These are phyloP conservation scores for Apostasia shenzhenica DNA, from an alignment of 106 monocot species.

Conservation along the genomic window DNA sequence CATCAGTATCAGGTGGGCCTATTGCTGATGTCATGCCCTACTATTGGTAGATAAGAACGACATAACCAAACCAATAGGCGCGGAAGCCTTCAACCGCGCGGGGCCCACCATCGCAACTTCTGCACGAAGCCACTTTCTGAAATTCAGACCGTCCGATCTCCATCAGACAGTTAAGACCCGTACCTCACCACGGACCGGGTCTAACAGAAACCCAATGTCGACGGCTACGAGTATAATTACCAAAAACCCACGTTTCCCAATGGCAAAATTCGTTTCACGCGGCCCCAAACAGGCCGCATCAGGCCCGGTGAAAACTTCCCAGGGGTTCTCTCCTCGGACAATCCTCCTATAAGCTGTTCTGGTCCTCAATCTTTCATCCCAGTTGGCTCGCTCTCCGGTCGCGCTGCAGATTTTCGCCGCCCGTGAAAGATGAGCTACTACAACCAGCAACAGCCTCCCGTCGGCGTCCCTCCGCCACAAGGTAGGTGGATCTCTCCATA, in stretches of 20 bases:
- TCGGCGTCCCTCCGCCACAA: slow-evolving; percentile 64
- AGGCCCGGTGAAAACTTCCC: neutral
- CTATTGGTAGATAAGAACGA: no score
- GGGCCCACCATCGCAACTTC: no score
- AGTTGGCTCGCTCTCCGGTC: neutral
- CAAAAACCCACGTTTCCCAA: neutral
- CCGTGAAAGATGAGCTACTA: slow-evolving; percentile 42
- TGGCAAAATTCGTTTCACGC: neutral
- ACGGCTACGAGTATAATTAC: neutral
- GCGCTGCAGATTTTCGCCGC: neutral
- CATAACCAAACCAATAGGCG: no score
- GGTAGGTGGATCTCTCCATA: slow-evolving; percentile 11
- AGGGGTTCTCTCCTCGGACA: neutral
- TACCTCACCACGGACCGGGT: neutral
- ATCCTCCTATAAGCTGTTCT: no score
- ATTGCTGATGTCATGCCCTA: no score
- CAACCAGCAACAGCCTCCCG: slow-evolving; percentile 44
- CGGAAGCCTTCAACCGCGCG: no score
- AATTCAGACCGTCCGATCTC: neutral
- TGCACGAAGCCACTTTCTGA: no score
- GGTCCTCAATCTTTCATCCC: neutral
- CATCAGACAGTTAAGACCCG: neutral
- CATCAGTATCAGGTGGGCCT: no score
- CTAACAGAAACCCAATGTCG: neutral
- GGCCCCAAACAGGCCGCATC: neutral